Percentiles rank a stretch among this genome's conserved stretches.
Evolutionary conservation across 2,329 filamentous ascomycete species (phyloP).

Genomic region (Ceratocystis smalleyi): DNA sequence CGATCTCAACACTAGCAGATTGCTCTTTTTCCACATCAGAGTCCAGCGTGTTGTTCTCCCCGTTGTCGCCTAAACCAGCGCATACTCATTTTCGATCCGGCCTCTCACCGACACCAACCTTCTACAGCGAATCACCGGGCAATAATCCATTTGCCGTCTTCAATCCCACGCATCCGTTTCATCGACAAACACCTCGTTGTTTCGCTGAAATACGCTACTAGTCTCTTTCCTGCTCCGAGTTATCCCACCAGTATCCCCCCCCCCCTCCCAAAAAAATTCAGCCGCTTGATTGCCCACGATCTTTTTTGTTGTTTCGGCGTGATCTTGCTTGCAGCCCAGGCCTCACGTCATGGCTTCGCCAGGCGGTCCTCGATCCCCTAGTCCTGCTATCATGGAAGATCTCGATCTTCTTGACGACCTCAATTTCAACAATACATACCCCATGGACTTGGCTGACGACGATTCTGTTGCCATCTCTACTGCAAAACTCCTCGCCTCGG

Average conservation of each 20-base stretch:
- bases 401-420: slow-evolving; percentile 11
- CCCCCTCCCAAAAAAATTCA: not conserved
- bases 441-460: slow-evolving; percentile 8
- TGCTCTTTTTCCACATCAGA: not conserved
- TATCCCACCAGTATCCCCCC: not conserved
- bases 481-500: slow-evolving; percentile 12
- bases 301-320: not conserved
- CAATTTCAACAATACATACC: slow-evolving; percentile 14
- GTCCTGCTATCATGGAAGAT: slow-evolving; percentile 16
- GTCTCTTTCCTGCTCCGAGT: not conserved
- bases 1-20: not conserved
- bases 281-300: slow-evolving; percentile 10
- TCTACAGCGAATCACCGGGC: not conserved
- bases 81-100: not conserved
- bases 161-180: not conserved
- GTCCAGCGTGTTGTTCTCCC: not conserved
- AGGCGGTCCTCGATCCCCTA: slow-evolving; percentile 12
- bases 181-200: not conserved
- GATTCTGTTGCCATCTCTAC: slow-evolving; percentile 4
- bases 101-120: not conserved
- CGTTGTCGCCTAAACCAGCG: not conserved
- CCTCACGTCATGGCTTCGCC: slow-evolving; percentile 15
- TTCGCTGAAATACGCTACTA: not conserved
- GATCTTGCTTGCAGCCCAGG: not conserved
- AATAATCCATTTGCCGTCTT: not conserved